Evolutionary conservation across 2,329 filamentous ascomycete species (phyloP).

Genomic region (Kalmusia sp.): DNA sequence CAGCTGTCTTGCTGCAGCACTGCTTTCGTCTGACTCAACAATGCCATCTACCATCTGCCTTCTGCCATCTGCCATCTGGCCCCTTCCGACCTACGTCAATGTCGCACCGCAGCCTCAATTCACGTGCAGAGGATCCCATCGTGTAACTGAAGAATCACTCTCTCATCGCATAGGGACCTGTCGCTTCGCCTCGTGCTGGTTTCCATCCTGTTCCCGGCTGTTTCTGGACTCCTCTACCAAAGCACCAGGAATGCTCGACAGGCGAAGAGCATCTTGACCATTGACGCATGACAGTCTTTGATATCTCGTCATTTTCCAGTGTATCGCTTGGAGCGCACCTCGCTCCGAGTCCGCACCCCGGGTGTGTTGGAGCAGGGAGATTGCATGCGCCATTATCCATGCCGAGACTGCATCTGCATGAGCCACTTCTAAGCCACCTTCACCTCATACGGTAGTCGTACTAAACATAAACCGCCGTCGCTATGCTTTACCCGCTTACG

Average conservation of each 20-base stretch:
- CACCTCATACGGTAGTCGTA: not conserved
- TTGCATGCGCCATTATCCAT: conserved; percentile 11
- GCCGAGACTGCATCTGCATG: conserved; percentile 5
- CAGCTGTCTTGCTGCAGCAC: not conserved
- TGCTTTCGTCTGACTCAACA: not conserved
- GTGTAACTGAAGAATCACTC: not conserved
- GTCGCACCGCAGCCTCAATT: not conserved
- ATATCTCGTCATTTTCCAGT: not conserved
- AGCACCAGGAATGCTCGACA: too few species aligned
- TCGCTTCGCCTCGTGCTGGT: not conserved
- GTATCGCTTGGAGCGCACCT: not conserved
- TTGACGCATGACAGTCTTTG: too few species aligned
- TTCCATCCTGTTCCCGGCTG: not conserved
- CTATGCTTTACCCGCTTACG: conserved; percentile 8
- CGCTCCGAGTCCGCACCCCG: not conserved
- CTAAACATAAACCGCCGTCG: not conserved
- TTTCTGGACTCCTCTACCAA: too few species aligned
- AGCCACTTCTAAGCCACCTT: conserved; percentile 17
- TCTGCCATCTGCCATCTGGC: too few species aligned
- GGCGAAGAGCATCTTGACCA: too few species aligned
- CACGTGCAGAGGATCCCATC: not conserved
- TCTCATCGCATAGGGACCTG: not conserved
- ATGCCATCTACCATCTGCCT: too few species aligned
- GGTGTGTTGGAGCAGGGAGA: not conserved
- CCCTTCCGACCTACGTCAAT: not conserved